Conservation (phyloP, 1,139 yeast genomes). For the Saccharomyces hybrid region DNA sequence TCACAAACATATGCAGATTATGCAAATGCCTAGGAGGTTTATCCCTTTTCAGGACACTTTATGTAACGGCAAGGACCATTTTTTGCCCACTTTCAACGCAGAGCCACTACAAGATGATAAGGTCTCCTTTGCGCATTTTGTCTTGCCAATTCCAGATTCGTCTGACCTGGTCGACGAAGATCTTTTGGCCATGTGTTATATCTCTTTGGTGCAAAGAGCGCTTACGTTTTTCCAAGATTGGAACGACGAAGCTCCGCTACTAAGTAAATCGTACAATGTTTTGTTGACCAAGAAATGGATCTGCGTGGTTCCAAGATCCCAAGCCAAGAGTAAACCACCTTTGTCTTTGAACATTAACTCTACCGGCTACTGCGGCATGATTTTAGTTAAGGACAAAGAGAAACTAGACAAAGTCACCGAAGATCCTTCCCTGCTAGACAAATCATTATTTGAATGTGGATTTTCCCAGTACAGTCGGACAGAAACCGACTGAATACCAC, state of each 20-base stretch:
- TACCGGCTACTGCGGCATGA: constrained; percentile 70
- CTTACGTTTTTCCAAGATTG: constrained; percentile 56
- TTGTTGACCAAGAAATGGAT: constrained; percentile 76
- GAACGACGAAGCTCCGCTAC: constrained; percentile 33
- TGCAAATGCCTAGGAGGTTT: constrained; percentile 58
- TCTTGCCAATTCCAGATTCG: constrained; percentile 53
- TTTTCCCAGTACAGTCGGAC: constrained; percentile 51
- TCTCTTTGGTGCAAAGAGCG: constrained; percentile 62
- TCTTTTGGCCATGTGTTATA: constrained; percentile 52
- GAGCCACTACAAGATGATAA: constrained; percentile 57
- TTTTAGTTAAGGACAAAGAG: constrained; percentile 66
- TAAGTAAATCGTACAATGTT: constrained; percentile 57
- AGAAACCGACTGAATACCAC: constrained; percentile 40
- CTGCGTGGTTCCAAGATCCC: constrained; percentile 74
- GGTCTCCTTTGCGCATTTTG: constrained; percentile 76
- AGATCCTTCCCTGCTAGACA: constrained; percentile 35
- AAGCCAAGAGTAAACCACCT: constrained; percentile 23
- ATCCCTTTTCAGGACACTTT: constrained; percentile 54
- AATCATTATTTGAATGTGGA: constrained; percentile 53
- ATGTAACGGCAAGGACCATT: constrained; percentile 41
- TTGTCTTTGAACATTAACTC: constrained; percentile 61
- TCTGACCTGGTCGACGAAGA: constrained; percentile 41
- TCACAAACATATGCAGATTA: constrained; percentile 84
- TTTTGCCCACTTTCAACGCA: constrained; percentile 44
- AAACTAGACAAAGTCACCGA: constrained; percentile 36